Base-by-base conservation (phyloP, 208 protist genomes). In the Leishmania tropica region DNA sequence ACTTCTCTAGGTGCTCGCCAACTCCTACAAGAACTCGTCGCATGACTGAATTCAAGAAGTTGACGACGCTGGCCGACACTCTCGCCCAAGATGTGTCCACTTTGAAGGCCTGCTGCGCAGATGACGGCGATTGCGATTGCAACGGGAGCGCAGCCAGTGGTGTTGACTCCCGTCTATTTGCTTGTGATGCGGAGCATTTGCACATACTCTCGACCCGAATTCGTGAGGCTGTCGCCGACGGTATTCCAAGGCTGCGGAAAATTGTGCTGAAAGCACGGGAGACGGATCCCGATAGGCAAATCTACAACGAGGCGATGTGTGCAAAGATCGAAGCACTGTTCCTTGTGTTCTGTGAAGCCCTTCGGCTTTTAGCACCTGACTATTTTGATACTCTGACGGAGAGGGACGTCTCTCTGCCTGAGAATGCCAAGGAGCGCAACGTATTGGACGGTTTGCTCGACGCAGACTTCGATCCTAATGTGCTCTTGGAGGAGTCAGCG, bases 261-360 rank as follows among this genome's bases (percentile, higher is more conserved):
- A 88, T 98, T 75, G 74, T 94, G 1, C 68, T 77, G 10, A 96
- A 94, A 70, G 93, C 91, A 0, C 84, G 87, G 31, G 93, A 98
- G 74, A 94, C 87, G 17, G 85, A 98, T 75, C 93, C 93, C 0
- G 89, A 98, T 71, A 81, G 85, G 24, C 95, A 98, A 76, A 95
- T 98, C 7, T 98, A 96, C 86, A 98, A 98, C 80, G 92, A 98
- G 70, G 84, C 56, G 15, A 98, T 98, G 95, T 98, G 93, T 67
- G 78, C n/a, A 8, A 94, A 93, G 76, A 98, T 98, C 53, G 87
- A 96, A 45, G 40, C 87, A 5, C 80, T 98, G 19, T 91, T 96
- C 80, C 68, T 77, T 19, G 74, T 54, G 3, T 96, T 92, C 73
- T 91, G 85, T 47, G 72, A 51, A 37, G 21, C 37, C 19, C 42